Base-by-base conservation (phyloP, 164 flowering plant species). In the Kingdonia uniflora region DNA sequence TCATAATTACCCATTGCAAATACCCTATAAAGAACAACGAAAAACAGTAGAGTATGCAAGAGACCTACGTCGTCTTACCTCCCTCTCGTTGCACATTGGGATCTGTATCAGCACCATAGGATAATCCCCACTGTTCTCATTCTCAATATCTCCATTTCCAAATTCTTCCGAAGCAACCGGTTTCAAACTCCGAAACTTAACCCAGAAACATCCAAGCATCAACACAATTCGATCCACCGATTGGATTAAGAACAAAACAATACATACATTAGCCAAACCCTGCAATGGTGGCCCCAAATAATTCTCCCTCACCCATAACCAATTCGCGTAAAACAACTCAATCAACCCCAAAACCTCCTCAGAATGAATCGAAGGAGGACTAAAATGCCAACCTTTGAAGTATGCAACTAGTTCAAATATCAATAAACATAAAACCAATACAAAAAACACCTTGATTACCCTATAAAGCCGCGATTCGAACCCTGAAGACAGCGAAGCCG, bases 81-180 rank as follows among this genome's bases (percentile, higher is more conserved):
- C 99, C 87, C 76, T 81, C 77, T 88, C 99, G 51, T 92, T 92
- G 76, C 98, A 88, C 98, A 88, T 92, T 0, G 98, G 96, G 16
- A 92, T 87, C 80, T 92, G 98, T 35, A 88, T 66, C 52, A 92
- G 55, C 48, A 84, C 96, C 98, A 88, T 87, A 0, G 98, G 96
- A 63, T 75, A 86, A 56, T 78, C 82, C 53, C 70, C 73, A 23
- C 42, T 62, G 57, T 63, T 70, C 44, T 39, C 70, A 39, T 40
- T 71, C 15, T 19, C 56, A 56, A 76, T 82, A 6, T 20, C 52
- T 37, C 66, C 68, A 0, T 35, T 63, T 6, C 25, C 42, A 19
- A 61, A 78, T 61, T 71, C 80, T 60, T 22, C 26, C 4, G 95
- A n/a, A n/a, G n/a, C 69, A 41, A 72, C 71, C 0, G 96, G 96